These are phyloP conservation scores for Tetrahymena malaccensis DNA, from an alignment of 73 alveolate species.

Conservation along the genomic window DNA sequence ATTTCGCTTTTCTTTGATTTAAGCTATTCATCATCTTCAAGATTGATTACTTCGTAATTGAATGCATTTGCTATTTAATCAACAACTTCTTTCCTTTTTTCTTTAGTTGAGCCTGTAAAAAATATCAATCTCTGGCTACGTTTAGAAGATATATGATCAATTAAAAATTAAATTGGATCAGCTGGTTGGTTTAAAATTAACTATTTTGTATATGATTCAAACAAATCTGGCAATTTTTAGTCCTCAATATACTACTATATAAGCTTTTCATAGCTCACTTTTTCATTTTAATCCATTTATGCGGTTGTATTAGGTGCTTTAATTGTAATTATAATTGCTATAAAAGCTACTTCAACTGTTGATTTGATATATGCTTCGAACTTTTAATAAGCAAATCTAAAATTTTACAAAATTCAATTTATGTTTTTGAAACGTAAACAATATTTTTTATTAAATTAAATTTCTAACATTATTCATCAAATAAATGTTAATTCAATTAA, in stretches of 20 bases:
- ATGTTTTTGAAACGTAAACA: background rate
- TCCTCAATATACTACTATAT: constrained; percentile 6
- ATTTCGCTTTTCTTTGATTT: constrained; percentile 13
- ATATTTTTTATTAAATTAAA: too few species aligned
- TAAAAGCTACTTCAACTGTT: background rate
- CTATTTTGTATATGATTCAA: constrained; percentile 19
- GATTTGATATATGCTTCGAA: background rate
- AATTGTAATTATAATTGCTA: background rate
- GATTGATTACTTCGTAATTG: constrained; percentile 9
- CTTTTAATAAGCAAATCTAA: background rate
- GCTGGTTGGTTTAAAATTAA: constrained; percentile 16
- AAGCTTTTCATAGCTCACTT: background rate
- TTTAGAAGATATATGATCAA: constrained; percentile 5
- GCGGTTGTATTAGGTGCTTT: background rate
- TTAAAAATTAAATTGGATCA: constrained; percentile 20
- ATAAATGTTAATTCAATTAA: too few species aligned
- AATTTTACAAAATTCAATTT: background rate
- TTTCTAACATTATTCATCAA: background rate
- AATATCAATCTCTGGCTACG: constrained; percentile 29
- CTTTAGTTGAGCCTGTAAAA: constrained; percentile 7
- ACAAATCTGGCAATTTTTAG: constrained; percentile 24
- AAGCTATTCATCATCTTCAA: constrained; percentile 7
- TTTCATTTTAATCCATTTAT: background rate
- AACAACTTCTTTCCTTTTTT: constrained; percentile 20
- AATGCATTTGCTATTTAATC: constrained; percentile 17